Conservation (phyloP, 495 filamentous ascomycete species). For the Hyaloscypha bicolor region DNA sequence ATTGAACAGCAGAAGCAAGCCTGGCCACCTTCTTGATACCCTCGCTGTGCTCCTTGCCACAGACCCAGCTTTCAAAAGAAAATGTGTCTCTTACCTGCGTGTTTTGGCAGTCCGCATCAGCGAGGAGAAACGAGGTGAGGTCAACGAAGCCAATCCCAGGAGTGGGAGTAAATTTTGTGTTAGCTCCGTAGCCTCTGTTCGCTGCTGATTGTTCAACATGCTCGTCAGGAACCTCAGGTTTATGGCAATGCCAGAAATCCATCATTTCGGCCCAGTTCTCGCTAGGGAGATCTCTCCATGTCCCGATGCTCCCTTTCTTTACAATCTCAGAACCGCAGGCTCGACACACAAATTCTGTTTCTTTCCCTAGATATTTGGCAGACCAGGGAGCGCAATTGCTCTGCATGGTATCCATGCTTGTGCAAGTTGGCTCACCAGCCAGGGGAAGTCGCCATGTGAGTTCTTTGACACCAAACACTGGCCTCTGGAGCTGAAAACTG, state of each 20-base stretch:
- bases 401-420: constrained; percentile 37
- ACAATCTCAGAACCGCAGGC: constrained; percentile 56
- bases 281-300: constrained; percentile 95
- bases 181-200: constrained; percentile 75
- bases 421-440: constrained; percentile 40
- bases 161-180: constrained; percentile 64
- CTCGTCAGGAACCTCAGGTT: constrained; percentile 57
- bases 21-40: constrained; percentile 90
- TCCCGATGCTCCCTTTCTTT: constrained; percentile 41
- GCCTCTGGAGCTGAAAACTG: constrained; percentile 38
- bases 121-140: constrained; percentile 71
- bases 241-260: constrained; percentile 99
- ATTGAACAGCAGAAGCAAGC: constrained; percentile 55
- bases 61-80: neutral
- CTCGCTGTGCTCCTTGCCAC: constrained; percentile 32
- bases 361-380: constrained; percentile 59
- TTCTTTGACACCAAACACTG: constrained; percentile 40
- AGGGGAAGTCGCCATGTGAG: constrained; percentile 75
- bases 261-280: constrained; percentile 99
- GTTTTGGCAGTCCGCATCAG: constrained; percentile 61
- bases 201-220: constrained; percentile 37
- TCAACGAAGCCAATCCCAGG: constrained; percentile 76
- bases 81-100: constrained; percentile 58
- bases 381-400: constrained; percentile 68
- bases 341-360: constrained; percentile 64